phyloP scores from a whole-genome alignment of 2,329 filamentous ascomycete species.

The Hyphodiscus sp. region DNA sequence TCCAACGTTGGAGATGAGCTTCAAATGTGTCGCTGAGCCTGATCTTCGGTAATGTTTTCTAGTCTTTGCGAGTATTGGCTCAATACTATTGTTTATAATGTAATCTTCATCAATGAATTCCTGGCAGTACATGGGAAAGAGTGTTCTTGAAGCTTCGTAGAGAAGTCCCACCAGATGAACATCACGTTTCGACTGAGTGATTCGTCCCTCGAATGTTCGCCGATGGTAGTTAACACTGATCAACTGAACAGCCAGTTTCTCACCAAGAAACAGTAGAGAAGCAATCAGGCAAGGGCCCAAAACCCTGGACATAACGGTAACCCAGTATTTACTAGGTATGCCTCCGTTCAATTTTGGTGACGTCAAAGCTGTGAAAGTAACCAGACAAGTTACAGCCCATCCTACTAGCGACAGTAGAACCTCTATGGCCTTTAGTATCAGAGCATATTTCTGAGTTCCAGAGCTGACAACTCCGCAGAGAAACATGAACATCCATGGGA shows the following conservation, averaged over 20 bases:
- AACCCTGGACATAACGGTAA: conserved; percentile 53
- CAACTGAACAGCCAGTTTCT: conserved; percentile 73
- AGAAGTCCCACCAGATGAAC: conserved; percentile 75
- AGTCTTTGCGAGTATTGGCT: conserved; percentile 58
- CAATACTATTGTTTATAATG: conserved; percentile 78
- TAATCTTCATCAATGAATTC: conserved; percentile 92
- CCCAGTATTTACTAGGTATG: conserved; percentile 36
- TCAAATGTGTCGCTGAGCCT: conserved; percentile 70
- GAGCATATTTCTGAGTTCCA: conserved; percentile 64
- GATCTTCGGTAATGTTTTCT: conserved; percentile 38
- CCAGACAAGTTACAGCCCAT: conserved; percentile 57
- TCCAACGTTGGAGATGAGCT: conserved; percentile 65
- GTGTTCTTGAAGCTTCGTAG: conserved; percentile 79
- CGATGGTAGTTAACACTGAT: conserved; percentile 83
- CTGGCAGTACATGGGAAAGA: conserved; percentile 88
- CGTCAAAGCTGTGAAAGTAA: conserved; percentile 55
- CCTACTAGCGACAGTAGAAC: conserved; percentile 63
- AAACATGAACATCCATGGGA: conserved; percentile 61
- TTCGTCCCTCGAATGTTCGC: conserved; percentile 72
- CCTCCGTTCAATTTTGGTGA: conserved; percentile 18
- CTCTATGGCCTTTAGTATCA: conserved; percentile 56
- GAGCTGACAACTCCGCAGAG: conserved; percentile 63
- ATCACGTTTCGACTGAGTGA: conserved; percentile 85
- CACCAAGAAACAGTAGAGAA: conserved; percentile 66
- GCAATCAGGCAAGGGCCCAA: conserved; percentile 62